phyloP scores from a whole-genome alignment of 1,284 basidiomycete species.

The Tylopilus sp. region DNA sequence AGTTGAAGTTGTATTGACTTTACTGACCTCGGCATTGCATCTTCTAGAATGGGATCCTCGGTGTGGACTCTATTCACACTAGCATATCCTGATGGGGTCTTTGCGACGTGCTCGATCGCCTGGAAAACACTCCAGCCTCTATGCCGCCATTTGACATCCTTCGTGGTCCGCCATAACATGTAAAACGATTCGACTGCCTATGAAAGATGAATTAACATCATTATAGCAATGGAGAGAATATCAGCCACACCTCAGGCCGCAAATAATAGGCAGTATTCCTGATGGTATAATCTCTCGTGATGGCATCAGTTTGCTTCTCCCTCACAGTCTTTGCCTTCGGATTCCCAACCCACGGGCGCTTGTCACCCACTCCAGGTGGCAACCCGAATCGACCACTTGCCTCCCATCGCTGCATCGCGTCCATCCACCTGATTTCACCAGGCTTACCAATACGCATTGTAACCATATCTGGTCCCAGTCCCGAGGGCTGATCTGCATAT shows the following conservation, averaged over 20 bases:
- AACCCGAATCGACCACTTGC: conserved; percentile 38
- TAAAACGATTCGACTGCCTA: conserved; percentile 71
- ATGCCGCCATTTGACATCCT: conserved; percentile 67
- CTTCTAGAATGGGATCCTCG: conserved; percentile 35
- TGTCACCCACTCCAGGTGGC: conserved; percentile 53
- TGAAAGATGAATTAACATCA: background rate
- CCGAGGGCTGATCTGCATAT: conserved; percentile 60
- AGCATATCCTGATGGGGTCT: conserved; percentile 57
- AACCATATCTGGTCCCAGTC: conserved; percentile 61
- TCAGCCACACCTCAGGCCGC: conserved; percentile 56
- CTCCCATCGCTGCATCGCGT: conserved; percentile 52
- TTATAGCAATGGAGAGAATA: background rate
- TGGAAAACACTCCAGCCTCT: conserved; percentile 75
- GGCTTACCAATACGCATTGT: conserved; percentile 37
- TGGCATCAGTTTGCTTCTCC: conserved; percentile 27
- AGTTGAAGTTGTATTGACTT: background rate
- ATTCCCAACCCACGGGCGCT: conserved; percentile 30
- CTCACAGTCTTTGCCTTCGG: conserved; percentile 15
- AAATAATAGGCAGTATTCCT: conserved; percentile 48
- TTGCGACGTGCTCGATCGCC: conserved; percentile 58
- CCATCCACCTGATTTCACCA: conserved; percentile 46
- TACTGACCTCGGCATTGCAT: conserved; percentile 68
- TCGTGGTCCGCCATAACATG: conserved; percentile 67
- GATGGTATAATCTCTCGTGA: conserved; percentile 40
- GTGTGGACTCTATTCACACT: conserved; percentile 49